Evolutionary conservation across 371 early-diverging fungal genomes (phyloP).

Genomic region (Mucor indicus): DNA sequence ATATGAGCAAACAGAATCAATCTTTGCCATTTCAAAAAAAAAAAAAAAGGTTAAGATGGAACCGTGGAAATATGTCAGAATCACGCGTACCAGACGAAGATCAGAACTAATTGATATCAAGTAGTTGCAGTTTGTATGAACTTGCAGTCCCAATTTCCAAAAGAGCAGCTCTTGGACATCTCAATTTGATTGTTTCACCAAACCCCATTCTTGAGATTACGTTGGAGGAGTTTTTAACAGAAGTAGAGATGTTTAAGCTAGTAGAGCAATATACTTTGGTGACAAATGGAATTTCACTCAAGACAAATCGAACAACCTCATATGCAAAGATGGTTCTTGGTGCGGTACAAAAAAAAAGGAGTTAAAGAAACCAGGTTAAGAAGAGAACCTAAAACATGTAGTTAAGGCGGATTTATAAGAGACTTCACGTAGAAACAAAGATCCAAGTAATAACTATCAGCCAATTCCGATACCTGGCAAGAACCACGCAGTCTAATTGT

Average conservation of each 20-base stretch:
- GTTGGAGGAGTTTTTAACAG: conserved; percentile 2
- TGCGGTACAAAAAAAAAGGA: conserved; percentile 1
- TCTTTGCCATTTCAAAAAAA: too few species aligned
- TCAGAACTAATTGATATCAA: not conserved
- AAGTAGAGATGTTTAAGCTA: conserved; percentile 1
- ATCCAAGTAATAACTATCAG: conserved; percentile 3
- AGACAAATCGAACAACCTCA: conserved; percentile 1
- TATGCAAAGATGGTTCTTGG: conserved; percentile 7
- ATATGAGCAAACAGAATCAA: too few species aligned
- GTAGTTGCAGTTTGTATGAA: conserved; percentile 1
- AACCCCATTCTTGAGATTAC: conserved; percentile 3
- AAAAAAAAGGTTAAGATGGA: conserved; percentile 2
- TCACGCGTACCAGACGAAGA: not conserved
- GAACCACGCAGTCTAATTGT: not conserved
- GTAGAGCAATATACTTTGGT: conserved; percentile 4
- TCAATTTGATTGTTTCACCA: conserved; percentile 3
- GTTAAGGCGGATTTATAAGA: conserved; percentile 3
- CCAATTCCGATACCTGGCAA: conserved; percentile 3
- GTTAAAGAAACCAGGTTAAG: conserved; percentile 1
- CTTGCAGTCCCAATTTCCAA: conserved; percentile 1
- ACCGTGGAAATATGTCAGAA: conserved; percentile 1
- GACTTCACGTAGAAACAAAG: conserved; percentile 1
- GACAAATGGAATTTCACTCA: conserved; percentile 1
- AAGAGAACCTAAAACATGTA: conserved; percentile 4
- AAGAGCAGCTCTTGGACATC: not conserved